Evolutionary conservation across 306 rosid species (phyloP).

Genomic region (Quercus aquifolioides): DNA sequence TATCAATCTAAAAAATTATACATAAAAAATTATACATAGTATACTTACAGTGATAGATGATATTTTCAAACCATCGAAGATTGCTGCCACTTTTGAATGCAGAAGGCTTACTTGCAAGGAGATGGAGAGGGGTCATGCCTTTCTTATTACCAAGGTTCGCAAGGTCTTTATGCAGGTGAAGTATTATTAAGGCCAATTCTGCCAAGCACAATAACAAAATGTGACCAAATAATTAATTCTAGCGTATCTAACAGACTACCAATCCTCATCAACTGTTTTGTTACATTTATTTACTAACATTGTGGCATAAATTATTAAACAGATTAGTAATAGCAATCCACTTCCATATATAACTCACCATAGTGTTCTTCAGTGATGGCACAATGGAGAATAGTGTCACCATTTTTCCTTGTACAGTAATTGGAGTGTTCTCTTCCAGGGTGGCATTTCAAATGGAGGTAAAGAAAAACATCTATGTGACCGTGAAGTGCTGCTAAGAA

Average conservation of each 20-base stretch:
- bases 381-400: constrained; percentile 37
- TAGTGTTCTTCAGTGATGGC: constrained; percentile 21
- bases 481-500: constrained; percentile 38
- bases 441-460: neutral
- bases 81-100: constrained; percentile 37
- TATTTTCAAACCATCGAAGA: constrained; percentile 9
- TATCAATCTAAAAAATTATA: too few species aligned
- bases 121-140: constrained; percentile 42
- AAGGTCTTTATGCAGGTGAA: constrained; percentile 17
- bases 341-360: constrained; percentile 7
- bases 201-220: neutral
- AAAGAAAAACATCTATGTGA: constrained; percentile 25
- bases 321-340: too few species aligned
- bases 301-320: too few species aligned
- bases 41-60: constrained; percentile 33
- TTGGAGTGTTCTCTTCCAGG: too few species aligned
- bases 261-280: too few species aligned
- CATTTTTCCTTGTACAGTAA: constrained; percentile 21
- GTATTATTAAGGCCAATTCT: constrained; percentile 45
- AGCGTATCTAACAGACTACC: too few species aligned
- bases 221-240: too few species aligned
- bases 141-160: neutral
- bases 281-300: neutral
- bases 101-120: constrained; percentile 37
- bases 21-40: too few species aligned